A percentile compares a stretch with the other conserved stretches of the same genome.
These are phyloP conservation scores for Cercospora nicotianae DNA, from an alignment of 2,329 filamentous ascomycete species.

Conservation along the genomic window DNA sequence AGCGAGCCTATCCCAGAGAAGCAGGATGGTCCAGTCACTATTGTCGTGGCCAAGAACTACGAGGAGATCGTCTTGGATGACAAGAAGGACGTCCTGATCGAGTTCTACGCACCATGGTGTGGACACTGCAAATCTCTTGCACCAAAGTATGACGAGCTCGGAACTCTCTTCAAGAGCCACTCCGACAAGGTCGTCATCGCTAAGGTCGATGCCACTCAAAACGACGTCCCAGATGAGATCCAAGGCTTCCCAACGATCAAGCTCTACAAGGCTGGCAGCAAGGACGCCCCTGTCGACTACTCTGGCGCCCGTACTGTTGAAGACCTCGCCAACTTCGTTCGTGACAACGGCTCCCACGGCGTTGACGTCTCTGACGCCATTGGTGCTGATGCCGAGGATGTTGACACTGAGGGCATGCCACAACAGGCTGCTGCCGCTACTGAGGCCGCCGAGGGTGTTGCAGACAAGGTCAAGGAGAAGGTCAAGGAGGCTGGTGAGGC, in stretches of 20 bases:
- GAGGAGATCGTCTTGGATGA: slow-evolving; percentile 87
- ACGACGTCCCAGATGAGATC: slow-evolving; percentile 96
- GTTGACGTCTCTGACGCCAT: slow-evolving; percentile 65
- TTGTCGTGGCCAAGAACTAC: slow-evolving; percentile 93
- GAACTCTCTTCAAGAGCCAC: slow-evolving; percentile 54
- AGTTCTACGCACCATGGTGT: slow-evolving; percentile 94
- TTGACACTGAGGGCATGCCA: slow-evolving; percentile 50
- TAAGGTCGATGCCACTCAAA: slow-evolving; percentile 94
- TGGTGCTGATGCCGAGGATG: slow-evolving; percentile 43
- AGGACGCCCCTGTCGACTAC: slow-evolving; percentile 83
- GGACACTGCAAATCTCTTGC: slow-evolving; percentile 70
- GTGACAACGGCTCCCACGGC: slow-evolving; percentile 91
- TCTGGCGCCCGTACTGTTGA: slow-evolving; percentile 82
- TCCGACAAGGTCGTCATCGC: slow-evolving; percentile 62
- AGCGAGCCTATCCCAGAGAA: slow-evolving; percentile 94
- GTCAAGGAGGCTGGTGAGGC: slow-evolving; percentile 43
- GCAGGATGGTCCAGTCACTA: slow-evolving; percentile 82
- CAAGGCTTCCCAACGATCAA: slow-evolving; percentile 99
- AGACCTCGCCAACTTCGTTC: slow-evolving; percentile 88
- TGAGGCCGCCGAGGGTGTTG: slow-evolving; percentile 26
- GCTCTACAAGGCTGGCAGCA: slow-evolving; percentile 87
- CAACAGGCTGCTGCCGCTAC: slow-evolving; percentile 49
- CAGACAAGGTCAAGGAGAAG: slow-evolving; percentile 35
- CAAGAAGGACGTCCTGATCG: slow-evolving; percentile 92
- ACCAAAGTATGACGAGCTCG: slow-evolving; percentile 68